Evolutionary conservation across 1,139 yeast genomes (phyloP).

Genomic region (Torulaspora globosa): DNA sequence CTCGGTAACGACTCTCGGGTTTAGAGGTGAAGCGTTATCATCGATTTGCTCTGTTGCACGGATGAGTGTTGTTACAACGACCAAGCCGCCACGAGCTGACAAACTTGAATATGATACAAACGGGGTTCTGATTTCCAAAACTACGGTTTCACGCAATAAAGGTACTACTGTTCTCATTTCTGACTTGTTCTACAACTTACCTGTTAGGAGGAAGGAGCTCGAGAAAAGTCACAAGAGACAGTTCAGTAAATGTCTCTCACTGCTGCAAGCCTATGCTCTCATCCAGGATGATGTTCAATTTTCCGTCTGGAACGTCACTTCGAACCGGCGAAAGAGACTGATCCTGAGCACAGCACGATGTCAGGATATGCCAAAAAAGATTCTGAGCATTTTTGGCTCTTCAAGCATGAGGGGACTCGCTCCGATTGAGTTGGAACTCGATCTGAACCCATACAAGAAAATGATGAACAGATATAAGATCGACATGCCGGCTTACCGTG

Average conservation of each 20-base stretch:
- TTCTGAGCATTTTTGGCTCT: slow-evolving; percentile 68
- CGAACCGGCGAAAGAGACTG: slow-evolving; percentile 48
- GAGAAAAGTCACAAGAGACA: slow-evolving; percentile 66
- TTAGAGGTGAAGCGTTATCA: slow-evolving; percentile 81
- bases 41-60: slow-evolving; percentile 65
- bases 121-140: slow-evolving; percentile 47
- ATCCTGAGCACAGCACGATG: slow-evolving; percentile 51
- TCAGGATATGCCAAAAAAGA: slow-evolving; percentile 47
- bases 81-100: slow-evolving; percentile 56
- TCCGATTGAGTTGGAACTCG: slow-evolving; percentile 42
- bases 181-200: slow-evolving; percentile 58
- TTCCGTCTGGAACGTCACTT: slow-evolving; percentile 50
- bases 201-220: slow-evolving; percentile 72
- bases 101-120: slow-evolving; percentile 48
- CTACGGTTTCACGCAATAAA: slow-evolving; percentile 47
- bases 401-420: slow-evolving; percentile 56
- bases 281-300: slow-evolving; percentile 57
- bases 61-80: slow-evolving; percentile 52
- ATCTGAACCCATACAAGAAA: slow-evolving; percentile 31
- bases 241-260: slow-evolving; percentile 57
- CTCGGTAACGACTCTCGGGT: slow-evolving; percentile 59
- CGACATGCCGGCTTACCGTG: slow-evolving; percentile 18
- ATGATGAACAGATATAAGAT: slow-evolving; percentile 19
- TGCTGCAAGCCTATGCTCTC: slow-evolving; percentile 67
- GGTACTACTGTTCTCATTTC: slow-evolving; percentile 58